Conservation (phyloP, 768 basidiomycete species). For the Antrodiella citrinella region DNA sequence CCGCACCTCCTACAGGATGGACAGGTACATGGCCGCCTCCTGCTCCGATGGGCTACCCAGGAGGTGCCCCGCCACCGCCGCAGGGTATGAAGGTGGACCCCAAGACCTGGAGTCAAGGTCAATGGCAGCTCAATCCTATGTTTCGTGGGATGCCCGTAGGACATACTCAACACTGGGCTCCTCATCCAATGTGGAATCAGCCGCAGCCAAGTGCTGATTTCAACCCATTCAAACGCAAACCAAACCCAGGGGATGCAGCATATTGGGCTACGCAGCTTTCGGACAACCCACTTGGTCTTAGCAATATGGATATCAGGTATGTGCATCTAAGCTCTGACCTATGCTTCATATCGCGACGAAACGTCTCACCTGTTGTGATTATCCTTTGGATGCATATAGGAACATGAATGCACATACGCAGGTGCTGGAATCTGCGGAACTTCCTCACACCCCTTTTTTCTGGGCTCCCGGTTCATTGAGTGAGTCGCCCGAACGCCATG, state of each 20-base stretch:
- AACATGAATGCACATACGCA: constrained; percentile 9
- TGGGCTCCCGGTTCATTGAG: constrained; percentile 39
- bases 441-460: constrained; percentile 60
- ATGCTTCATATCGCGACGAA: background rate
- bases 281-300: constrained; percentile 58
- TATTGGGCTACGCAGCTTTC: constrained; percentile 53
- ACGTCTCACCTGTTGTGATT: background rate
- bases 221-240: constrained; percentile 65
- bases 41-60: too few relatives aligned
- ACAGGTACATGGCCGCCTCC: constrained; percentile 29
- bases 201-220: constrained; percentile 17
- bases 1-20: constrained; percentile 24
- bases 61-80: constrained; percentile 49
- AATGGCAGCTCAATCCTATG: constrained; percentile 29
- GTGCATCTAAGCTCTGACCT: constrained; percentile 21
- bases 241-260: too few relatives aligned
- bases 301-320: constrained; percentile 58
- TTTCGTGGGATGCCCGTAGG: constrained; percentile 13
- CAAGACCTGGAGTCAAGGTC: constrained; percentile 34
- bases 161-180: constrained; percentile 15
- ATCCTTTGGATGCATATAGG: constrained; percentile 7
- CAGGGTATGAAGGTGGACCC: constrained; percentile 41
- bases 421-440: constrained; percentile 18
- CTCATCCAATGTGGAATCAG: constrained; percentile 20
- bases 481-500: constrained; percentile 13